Evolutionary conservation across 1,284 basidiomycete genomes (phyloP), one percentile per base, ranked within the genome.

Genomic region (Naganishia sp.): DNA sequence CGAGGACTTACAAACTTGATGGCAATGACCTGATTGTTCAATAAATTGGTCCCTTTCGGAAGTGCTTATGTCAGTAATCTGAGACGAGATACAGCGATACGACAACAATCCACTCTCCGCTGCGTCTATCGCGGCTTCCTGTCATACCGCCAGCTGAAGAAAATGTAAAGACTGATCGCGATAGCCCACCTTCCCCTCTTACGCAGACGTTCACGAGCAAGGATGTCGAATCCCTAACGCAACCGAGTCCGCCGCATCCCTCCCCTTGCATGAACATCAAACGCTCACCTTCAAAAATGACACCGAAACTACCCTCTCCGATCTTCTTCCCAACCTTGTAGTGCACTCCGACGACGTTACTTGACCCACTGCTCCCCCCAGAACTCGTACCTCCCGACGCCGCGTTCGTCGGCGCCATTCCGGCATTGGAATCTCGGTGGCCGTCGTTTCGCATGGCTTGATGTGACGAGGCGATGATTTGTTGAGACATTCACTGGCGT

Each of bases 1-100:
- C 28, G 28, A 28, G 28, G 28, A 86, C 90, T 79, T 76, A 94
- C 93, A 85, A 97, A 97, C 84, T 97, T 97, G 87, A 97, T 96
- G 68, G 94, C 94, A 63, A 96, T 92, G 5, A 92, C 93, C 82
- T 94, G 92, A 41, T 89, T 91, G 83, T 96, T 96, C 79, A 96
- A 86, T 50, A 96, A 83, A 78, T 98, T 96, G 52, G 92, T 94
- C 63, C 94, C 92, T 94, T 76, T 51, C 41, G 31, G 50, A 49
- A 6, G 17, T 21, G 23, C 31, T 23, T 6, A 28, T 23, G 28
- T 45, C 21, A 49, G 17, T 45, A 11, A 28, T n/a, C n/a, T 15
- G 41, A 49, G n/a, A 9, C 11, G 42, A 42, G 25, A 21, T 7
- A 52, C n/a, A 31, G 5, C n/a, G 35, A 28, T 49, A 31, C 10